These are phyloP conservation scores for Rhynchosporium secalis DNA, from an alignment of 2,329 filamentous ascomycete genomes.

Conservation along the genomic window DNA sequence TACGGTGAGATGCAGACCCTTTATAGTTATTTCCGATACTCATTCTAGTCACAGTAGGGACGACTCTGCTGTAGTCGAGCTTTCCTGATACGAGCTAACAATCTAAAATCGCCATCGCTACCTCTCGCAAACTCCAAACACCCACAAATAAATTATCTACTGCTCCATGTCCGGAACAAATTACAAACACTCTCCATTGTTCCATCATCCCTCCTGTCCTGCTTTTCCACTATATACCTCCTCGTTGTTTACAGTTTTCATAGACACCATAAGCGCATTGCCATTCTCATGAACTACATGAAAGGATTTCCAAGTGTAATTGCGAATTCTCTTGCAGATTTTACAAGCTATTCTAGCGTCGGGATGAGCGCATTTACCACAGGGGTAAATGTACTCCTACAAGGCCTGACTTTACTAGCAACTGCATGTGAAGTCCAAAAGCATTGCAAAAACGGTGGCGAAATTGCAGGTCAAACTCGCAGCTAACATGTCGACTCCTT, in stretches of 20 bases:
- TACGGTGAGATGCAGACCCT: too few species aligned
- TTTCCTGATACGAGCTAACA: too few species aligned
- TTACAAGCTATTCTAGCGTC: background rate
- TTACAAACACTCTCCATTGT: background rate
- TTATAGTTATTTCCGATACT: too few species aligned
- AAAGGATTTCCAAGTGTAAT: background rate
- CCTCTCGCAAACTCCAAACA: too few species aligned
- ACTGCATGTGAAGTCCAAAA: background rate
- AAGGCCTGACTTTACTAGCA: background rate
- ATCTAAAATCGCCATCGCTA: too few species aligned
- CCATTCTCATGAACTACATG: background rate
- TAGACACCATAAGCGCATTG: background rate
- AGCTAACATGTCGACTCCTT: background rate
- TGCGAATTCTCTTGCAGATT: background rate
- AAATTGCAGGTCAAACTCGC: background rate
- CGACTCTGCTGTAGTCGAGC: too few species aligned
- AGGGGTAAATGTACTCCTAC: background rate
- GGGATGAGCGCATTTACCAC: background rate
- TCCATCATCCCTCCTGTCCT: background rate
- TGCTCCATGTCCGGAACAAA: background rate
- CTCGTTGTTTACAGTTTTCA: background rate
- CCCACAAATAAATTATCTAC: too few species aligned
- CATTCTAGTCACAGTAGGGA: too few species aligned
- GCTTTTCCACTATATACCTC: background rate
- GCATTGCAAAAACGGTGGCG: background rate